Percentiles rank a stretch among this genome's conserved stretches.
Evolutionary conservation across 2,329 filamentous ascomycete species (phyloP).

Genomic region (Rhytidhysteron rufulum): DNA sequence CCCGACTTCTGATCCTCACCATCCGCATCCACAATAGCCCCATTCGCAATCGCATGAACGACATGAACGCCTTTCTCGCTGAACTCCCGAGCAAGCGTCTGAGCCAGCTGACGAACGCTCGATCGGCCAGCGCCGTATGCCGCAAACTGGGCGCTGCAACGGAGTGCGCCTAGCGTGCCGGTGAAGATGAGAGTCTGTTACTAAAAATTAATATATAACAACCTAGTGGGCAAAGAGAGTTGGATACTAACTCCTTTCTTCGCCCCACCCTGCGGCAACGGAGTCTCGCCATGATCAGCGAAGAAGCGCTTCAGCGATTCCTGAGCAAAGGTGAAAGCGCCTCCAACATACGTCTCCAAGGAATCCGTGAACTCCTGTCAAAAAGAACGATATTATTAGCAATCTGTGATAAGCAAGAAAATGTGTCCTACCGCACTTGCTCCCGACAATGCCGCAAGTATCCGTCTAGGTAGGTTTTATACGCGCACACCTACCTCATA

Average conservation of each 20-base stretch:
- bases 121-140: slow-evolving; percentile 54
- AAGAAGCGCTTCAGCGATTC: slow-evolving; percentile 51
- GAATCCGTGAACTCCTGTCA: slow-evolving; percentile 33
- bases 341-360: slow-evolving; percentile 52
- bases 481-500: slow-evolving; percentile 31
- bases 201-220: neutral
- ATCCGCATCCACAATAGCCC: slow-evolving; percentile 50
- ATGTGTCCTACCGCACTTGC: too few species aligned
- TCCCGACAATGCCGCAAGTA: too few species aligned
- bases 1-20: slow-evolving; percentile 46
- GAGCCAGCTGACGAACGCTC: slow-evolving; percentile 53
- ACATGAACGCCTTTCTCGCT: slow-evolving; percentile 55
- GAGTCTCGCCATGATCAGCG: slow-evolving; percentile 48
- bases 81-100: slow-evolving; percentile 55
- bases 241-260: slow-evolving; percentile 47
- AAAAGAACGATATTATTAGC: too few species aligned
- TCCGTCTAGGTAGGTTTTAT: too few species aligned
- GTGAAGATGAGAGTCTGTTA: slow-evolving; percentile 53
- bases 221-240: neutral
- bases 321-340: slow-evolving; percentile 55
- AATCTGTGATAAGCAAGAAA: too few species aligned
- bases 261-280: slow-evolving; percentile 41
- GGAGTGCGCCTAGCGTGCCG: slow-evolving; percentile 51
- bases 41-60: slow-evolving; percentile 58
- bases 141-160: slow-evolving; percentile 52